Conservation (phyloP, 2,329 filamentous ascomycete species). For the Colletotrichum truncatum region DNA sequence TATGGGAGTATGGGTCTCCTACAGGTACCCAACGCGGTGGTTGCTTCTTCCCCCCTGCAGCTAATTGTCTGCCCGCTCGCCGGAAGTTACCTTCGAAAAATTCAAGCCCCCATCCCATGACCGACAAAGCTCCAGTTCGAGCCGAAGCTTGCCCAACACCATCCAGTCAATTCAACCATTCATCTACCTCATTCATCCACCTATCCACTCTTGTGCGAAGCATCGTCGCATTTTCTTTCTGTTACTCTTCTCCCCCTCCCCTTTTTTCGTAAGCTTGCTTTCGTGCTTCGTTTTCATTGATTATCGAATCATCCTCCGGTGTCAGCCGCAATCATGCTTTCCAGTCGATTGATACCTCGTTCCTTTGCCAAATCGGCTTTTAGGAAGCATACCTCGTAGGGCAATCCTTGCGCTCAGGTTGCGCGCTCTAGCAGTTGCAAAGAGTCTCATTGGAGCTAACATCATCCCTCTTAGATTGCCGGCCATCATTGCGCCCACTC, state of each 20-base stretch:
- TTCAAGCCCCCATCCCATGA: background rate
- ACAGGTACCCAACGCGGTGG: background rate
- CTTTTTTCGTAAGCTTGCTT: constrained; percentile 31
- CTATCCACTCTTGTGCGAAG: background rate
- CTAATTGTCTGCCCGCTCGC: background rate
- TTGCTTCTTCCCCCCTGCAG: background rate
- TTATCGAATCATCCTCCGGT: constrained; percentile 34
- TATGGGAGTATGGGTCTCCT: too few species aligned
- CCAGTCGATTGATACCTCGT: constrained; percentile 69
- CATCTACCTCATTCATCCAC: background rate
- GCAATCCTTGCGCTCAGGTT: constrained; percentile 34
- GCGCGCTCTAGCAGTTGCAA: constrained; percentile 8
- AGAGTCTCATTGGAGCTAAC: constrained; percentile 31
- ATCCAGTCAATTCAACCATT: background rate
- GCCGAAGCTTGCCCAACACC: constrained; percentile 16
- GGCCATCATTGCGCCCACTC: constrained; percentile 53
- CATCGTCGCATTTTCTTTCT: background rate
- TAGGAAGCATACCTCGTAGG: constrained; percentile 60
- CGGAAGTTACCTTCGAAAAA: constrained; percentile 7
- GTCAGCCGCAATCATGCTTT: constrained; percentile 60
- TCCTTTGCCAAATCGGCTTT: constrained; percentile 66
- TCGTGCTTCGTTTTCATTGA: constrained; percentile 33
- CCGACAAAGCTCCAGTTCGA: constrained; percentile 11
- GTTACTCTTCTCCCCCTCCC: background rate
- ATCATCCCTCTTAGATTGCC: constrained; percentile 52